Evolutionary conservation across 371 early-diverging fungal species (phyloP).

Genomic region (Dichotomocladium elegans): DNA sequence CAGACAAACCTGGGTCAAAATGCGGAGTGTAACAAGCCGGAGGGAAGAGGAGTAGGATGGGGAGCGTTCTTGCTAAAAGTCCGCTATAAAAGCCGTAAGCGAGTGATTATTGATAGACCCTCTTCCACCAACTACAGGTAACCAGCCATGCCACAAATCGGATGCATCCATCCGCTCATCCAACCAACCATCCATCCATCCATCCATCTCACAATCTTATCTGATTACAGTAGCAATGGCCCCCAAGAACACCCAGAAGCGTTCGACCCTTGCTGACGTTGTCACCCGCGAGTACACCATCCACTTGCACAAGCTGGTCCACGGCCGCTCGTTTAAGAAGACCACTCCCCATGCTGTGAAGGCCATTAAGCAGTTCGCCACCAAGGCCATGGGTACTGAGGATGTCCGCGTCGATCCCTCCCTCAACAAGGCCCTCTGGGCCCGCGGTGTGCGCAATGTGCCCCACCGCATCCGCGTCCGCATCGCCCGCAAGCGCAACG

Average conservation of each 20-base stretch:
- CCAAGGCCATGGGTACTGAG: conserved; percentile 86
- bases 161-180: neutral
- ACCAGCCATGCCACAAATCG: too few species aligned
- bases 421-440: conserved; percentile 87
- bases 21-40: too few species aligned
- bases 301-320: conserved; percentile 91
- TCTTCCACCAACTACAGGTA: too few species aligned
- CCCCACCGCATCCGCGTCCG: conserved; percentile 94
- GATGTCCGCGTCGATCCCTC: conserved; percentile 81
- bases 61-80: too few species aligned
- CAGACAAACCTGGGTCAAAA: too few species aligned
- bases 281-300: conserved; percentile 95
- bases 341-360: conserved; percentile 94
- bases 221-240: conserved; percentile 44
- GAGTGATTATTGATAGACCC: too few species aligned
- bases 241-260: conserved; percentile 47
- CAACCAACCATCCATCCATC: conserved; percentile 1
- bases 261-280: conserved; percentile 65
- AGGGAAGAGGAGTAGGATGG: too few species aligned
- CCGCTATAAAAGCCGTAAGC: too few species aligned
- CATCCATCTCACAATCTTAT: conserved; percentile 1
- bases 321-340: conserved; percentile 83
- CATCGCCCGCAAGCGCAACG: conserved; percentile 90
- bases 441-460: conserved; percentile 86
- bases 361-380: conserved; percentile 86